These are phyloP conservation scores for Fusarium aywerte DNA, from an alignment of 2,329 filamentous ascomycete species.

Conservation along the genomic window DNA sequence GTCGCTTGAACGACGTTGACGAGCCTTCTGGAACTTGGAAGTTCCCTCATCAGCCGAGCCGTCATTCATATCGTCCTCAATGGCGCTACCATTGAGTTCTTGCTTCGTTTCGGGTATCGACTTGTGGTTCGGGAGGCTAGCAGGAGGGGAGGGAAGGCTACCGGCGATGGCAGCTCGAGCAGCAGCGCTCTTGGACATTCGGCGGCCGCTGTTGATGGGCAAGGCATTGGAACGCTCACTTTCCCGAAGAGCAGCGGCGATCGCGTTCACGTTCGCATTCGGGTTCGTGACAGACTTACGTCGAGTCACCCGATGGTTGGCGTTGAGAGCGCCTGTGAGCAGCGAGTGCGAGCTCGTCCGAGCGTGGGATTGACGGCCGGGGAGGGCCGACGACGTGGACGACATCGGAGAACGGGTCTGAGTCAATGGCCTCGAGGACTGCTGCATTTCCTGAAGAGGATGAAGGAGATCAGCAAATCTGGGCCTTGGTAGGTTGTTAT, in stretches of 20 bases:
- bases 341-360: slow-evolving; percentile 86
- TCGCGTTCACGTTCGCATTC: slow-evolving; percentile 76
- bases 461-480: slow-evolving; percentile 51
- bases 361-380: slow-evolving; percentile 70
- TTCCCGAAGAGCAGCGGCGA: slow-evolving; percentile 78
- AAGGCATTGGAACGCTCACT: slow-evolving; percentile 67
- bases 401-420: slow-evolving; percentile 70
- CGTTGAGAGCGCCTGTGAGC: slow-evolving; percentile 79
- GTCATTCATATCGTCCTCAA: slow-evolving; percentile 74
- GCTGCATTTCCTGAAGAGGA: slow-evolving; percentile 68
- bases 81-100: slow-evolving; percentile 68
- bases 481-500: slow-evolving; percentile 46
- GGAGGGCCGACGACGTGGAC: slow-evolving; percentile 68
- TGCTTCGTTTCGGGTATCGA: slow-evolving; percentile 61
- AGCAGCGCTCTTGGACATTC: slow-evolving; percentile 73
- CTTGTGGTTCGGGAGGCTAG: slow-evolving; percentile 72
- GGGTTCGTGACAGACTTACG: slow-evolving; percentile 91
- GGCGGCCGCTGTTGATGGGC: slow-evolving; percentile 70
- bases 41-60: slow-evolving; percentile 66
- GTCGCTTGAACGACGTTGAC: slow-evolving; percentile 78
- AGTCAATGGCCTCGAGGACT: slow-evolving; percentile 73
- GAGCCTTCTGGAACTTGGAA: slow-evolving; percentile 60
- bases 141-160: slow-evolving; percentile 71
- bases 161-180: slow-evolving; percentile 63
- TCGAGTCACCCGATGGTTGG: slow-evolving; percentile 86